phyloP scores from a whole-genome alignment of 1,284 basidiomycete genomes.

The Ustilago hordei region DNA sequence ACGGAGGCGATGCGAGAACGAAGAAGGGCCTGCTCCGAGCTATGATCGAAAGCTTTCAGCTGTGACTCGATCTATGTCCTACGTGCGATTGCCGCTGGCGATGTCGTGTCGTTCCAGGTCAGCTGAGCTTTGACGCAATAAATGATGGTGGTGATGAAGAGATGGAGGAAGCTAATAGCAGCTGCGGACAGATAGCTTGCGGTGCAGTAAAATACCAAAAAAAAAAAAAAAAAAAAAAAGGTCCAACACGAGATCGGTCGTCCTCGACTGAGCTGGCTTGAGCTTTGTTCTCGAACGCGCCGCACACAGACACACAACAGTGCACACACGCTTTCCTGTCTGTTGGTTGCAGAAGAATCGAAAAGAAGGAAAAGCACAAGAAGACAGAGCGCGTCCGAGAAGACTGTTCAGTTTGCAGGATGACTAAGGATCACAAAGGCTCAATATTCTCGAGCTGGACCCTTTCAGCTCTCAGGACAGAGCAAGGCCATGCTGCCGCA shows the following conservation, averaged over 20 bases:
- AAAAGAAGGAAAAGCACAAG: constrained; percentile 30
- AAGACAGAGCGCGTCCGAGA: constrained; percentile 2
- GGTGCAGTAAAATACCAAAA: too few species aligned
- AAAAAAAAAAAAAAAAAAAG: not conserved
- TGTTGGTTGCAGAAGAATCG: constrained; percentile 33
- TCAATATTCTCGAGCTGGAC: constrained; percentile 4
- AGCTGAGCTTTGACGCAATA: constrained; percentile 1
- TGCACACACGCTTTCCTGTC: constrained; percentile 3
- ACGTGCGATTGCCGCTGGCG: not conserved
- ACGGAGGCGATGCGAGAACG: not conserved
- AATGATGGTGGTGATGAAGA: constrained; percentile 2
- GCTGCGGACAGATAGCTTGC: constrained; percentile 2
- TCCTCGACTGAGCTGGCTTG: not conserved
- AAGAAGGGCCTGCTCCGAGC: not conserved
- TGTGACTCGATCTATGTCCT: not conserved
- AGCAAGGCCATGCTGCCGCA: not conserved
- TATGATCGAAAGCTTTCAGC: not conserved
- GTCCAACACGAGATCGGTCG: constrained; percentile 1
- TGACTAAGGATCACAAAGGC: constrained; percentile 25
- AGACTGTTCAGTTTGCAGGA: constrained; percentile 2
- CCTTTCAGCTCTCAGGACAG: not conserved
- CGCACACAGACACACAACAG: not conserved
- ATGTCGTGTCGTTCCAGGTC: not conserved
- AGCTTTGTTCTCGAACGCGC: too few species aligned
- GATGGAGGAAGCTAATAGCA: not conserved